Base-by-base conservation (phyloP, 768 basidiomycete species). In the Lepiota subincarnata region DNA sequence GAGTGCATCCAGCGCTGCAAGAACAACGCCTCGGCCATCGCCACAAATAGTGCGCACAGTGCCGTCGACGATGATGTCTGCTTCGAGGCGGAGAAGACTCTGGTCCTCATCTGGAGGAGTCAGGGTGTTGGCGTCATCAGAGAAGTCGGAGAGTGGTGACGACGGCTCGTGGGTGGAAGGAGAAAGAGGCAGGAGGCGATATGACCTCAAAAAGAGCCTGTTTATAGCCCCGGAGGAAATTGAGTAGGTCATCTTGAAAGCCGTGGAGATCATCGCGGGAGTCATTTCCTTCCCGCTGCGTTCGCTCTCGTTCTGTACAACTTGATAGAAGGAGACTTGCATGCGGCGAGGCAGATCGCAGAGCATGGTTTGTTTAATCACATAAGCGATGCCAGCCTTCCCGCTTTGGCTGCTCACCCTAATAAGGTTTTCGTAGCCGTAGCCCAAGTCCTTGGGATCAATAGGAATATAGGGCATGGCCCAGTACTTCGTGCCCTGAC, bases 391-490 rank as follows among this genome's bases (percentile, higher is more conserved):
- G 14, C 96, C 96, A 56, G 94, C 96, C 70, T 98, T 99, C 55
- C 96, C 96, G 13, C 92, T 95, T 67, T 99, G 96, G 37, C 96
- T 96, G 72, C 98, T 99, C 70, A 99, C 96, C 35, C 96, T 89
- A 63, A 99, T 99, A 71, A 99, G 91, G 20, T 96, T 97, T 67
- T 99, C 96, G 73, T 98, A 98, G 46, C 74, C 92, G 70, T 92
- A 87, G 0, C 96, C 94, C 16, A 98, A 79, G 65, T 99, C 96
- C 19, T 86, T 89, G 1, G 96, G 96, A 71, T 99, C 96, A 68
- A 99, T 82, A 19, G 96, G 94, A 18, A 99, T 76, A 73, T 99
- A 99, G 0, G 96, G 96, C 60, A 98, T 89, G 60, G 90, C 81
- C 94, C 94, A 97, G 34, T 81, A 76, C 62, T 80, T 73, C 64